Evolutionary conservation across 306 rosid species (phyloP), one percentile per base, ranked within the genome.

Genomic region (Rosa persica): DNA sequence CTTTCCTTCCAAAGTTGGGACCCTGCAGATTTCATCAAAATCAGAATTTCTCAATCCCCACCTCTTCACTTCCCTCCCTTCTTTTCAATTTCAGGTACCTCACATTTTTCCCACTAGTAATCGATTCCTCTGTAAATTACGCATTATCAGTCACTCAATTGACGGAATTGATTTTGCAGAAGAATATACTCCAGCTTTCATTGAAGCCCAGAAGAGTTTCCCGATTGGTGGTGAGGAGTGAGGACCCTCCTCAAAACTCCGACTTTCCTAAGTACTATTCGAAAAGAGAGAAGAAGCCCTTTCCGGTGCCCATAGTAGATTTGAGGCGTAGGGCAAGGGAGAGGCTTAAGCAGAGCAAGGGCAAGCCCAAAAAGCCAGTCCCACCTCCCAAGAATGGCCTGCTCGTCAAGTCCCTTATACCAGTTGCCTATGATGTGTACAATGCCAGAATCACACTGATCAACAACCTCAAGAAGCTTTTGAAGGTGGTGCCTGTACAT

Each of bases 291-390:
- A 93, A 90, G 82, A 95, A 95, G 77, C 97, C 99, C 43, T 95
- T 87, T 81, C 98, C 99, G 22, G 70, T 48, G n/a, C 97, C 99
- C 44, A 74, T 95, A 48, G 83, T 95, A 76, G 96, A 91, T 77
- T 82, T 95, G 88, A 90, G 98, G 70, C 93, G 99, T 68, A 96
- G 93, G 27, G 98, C 98, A n/a, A 88, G 98, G 84, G 96, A 95
- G 90, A 90, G 98, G 88, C 20, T 87, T 70, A 91, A 95, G 90
- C 91, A 85, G 80, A 88, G 81, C 67, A 90, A 79, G 84, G 89
- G 88, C 76, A 77, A 62, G 85, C 97, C 97, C 17, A 89, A 74
- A 83, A 88, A 54, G 82, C 87, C 93, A 11, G 61, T 81, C 80
- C 81, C 93, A 15, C 90, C 97, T 27, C 97, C 97, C 44, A 95